Evolutionary conservation across 352 stramenopile species (phyloP), one percentile per base, ranked within the genome.

Genomic region (Pythium plurisporium): DNA sequence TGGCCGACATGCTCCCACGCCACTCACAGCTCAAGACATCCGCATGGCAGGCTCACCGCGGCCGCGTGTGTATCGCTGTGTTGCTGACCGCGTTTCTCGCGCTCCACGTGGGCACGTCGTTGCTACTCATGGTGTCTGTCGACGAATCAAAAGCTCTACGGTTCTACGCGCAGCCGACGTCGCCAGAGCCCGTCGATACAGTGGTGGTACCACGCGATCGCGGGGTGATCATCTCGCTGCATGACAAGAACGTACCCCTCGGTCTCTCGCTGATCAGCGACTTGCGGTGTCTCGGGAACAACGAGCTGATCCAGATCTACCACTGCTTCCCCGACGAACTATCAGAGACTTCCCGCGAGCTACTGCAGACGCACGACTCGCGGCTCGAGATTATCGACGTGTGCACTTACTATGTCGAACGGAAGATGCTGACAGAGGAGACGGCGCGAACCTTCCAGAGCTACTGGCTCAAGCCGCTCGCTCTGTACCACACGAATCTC

Each of bases 391-490:
- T 73, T 34, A 69, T 76, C 34, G 65, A 76, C 56, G 38, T 71
- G 10, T 76, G 69, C 49, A 38, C 51, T 11, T 36, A 53, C 20
- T 50, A 73, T 7, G 49, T 72, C 0, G 15, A 27, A 11, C 43
- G 49, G 2, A 51, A 43, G 11, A 37, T 67, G 10, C 59, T 76
- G 43, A 27, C 54, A 25, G 30, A 63, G 29, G 17, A 46, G 31
- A 30, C 64, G 20, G 52, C 56, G 29, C 34, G 42, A 25, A 43
- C 47, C 17, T 71, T 69, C 53, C 55, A 58, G 6, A 73, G 57
- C 60, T 70, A 62, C 44, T 88, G 72, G 69, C 59, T 86, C 62
- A 85, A 89, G 48, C 67, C 65, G 10, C 56, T 75, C 1, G 67
- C 67, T n/a, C 41, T 71, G 17, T 46, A 61, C 55, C 63, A 75